Conservation (phyloP, 2,329 filamentous ascomycete species). For the Nothophaeocryptopus gaeumannii region DNA sequence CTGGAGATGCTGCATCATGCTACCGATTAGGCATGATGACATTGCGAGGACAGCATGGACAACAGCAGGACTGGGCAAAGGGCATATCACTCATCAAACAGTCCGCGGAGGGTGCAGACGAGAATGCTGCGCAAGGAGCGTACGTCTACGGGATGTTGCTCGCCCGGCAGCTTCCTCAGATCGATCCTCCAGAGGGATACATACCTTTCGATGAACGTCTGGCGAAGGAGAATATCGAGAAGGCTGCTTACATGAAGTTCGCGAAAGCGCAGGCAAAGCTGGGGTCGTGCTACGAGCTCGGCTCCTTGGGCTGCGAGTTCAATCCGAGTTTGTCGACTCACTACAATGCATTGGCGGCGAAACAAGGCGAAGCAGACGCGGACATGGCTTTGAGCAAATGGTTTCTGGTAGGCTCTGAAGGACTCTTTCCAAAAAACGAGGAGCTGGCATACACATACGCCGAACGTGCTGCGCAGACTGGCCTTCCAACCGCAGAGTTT, state of each 20-base stretch:
- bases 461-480: constrained; percentile 75
- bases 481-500: constrained; percentile 88
- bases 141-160: constrained; percentile 90
- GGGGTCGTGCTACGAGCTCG: constrained; percentile 92
- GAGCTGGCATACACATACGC: constrained; percentile 89
- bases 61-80: constrained; percentile 72
- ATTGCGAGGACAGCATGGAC: constrained; percentile 86
- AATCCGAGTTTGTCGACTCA: constrained; percentile 88
- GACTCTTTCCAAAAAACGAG: constrained; percentile 92
- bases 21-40: constrained; percentile 96
- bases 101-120: constrained; percentile 83
- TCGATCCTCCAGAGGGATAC: constrained; percentile 70
- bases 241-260: constrained; percentile 92
- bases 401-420: constrained; percentile 95
- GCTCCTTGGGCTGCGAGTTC: constrained; percentile 90
- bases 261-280: constrained; percentile 96
- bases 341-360: constrained; percentile 89
- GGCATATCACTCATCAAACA: constrained; percentile 80
- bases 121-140: constrained; percentile 93
- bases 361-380: constrained; percentile 88
- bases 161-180: constrained; percentile 85
- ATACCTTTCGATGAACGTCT: constrained; percentile 69
- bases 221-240: constrained; percentile 87
- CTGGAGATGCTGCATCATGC: constrained; percentile 82
- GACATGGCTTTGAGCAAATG: constrained; percentile 97